A percentile compares a stretch with the other conserved stretches of the same genome.
phyloP scores from a whole-genome alignment of 2,329 filamentous ascomycete genomes.

The Rutstroemia sp. region DNA sequence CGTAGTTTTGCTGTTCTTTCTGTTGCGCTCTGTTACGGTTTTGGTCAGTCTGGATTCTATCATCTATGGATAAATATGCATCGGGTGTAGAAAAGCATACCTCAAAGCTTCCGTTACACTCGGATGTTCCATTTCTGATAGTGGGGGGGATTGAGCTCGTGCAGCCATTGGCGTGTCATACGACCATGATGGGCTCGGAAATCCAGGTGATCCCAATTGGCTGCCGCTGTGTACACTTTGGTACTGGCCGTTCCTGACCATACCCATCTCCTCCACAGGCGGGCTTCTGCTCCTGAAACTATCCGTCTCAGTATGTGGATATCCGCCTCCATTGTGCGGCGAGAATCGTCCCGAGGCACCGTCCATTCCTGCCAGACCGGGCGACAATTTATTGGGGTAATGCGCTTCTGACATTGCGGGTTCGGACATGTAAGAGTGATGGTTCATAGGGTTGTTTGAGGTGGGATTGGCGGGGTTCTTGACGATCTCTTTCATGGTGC shows the following conservation, averaged over 20 bases:
- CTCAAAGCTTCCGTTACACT: constrained; percentile 3
- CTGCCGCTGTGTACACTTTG: constrained; percentile 4
- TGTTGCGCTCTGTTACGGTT: not conserved
- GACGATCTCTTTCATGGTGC: constrained; percentile 11
- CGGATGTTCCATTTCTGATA: constrained; percentile 5
- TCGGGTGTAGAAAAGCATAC: not conserved
- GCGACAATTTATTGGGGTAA: constrained; percentile 17
- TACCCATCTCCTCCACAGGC: constrained; percentile 2
- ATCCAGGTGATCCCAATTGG: constrained; percentile 4
- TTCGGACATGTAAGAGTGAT: constrained; percentile 19
- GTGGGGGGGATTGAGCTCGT: not conserved
- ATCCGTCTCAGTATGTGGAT: constrained; percentile 3
- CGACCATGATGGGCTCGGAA: not conserved
- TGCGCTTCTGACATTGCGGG: constrained; percentile 16
- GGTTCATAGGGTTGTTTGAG: not conserved
- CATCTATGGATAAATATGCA: too few species aligned
- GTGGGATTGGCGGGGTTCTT: not conserved
- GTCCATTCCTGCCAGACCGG: not conserved
- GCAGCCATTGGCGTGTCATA: not conserved
- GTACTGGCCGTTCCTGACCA: constrained; percentile 8
- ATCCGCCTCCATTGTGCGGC: not conserved
- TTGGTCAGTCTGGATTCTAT: not conserved
- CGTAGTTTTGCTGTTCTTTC: constrained; percentile 1
- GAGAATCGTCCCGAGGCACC: constrained; percentile 2
- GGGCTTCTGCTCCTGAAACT: constrained; percentile 8